Conservation (phyloP, 371 early-diverging fungal genomes). For the Rhizopus arrhizus region DNA sequence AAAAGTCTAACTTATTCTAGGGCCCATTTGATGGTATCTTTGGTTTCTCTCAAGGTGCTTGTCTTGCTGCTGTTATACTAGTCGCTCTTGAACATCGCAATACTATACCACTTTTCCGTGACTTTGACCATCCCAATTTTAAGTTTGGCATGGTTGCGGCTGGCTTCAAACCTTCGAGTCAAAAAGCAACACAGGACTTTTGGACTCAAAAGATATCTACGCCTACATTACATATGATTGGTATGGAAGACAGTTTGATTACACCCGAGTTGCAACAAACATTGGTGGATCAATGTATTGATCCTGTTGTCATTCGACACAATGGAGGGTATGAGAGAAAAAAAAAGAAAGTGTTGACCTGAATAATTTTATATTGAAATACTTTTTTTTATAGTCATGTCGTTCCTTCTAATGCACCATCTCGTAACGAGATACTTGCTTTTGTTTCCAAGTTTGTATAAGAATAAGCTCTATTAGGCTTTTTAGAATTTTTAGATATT, state of each 20-base stretch:
- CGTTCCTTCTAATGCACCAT: slow-evolving; percentile 67
- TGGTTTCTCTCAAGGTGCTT: slow-evolving; percentile 77
- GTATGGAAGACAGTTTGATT: slow-evolving; percentile 59
- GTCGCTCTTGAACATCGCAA: slow-evolving; percentile 46
- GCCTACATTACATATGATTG: slow-evolving; percentile 71
- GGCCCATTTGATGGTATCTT: slow-evolving; percentile 77
- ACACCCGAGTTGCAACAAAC: slow-evolving; percentile 45
- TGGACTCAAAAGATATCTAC: slow-evolving; percentile 50
- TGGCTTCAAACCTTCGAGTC: slow-evolving; percentile 55
- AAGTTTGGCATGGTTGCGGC: slow-evolving; percentile 65
- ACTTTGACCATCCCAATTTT: slow-evolving; percentile 52
- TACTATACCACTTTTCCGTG: slow-evolving; percentile 32
- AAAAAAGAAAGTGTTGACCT: not conserved
- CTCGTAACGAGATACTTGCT: slow-evolving; percentile 57
- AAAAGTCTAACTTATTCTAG: slow-evolving; percentile 14
- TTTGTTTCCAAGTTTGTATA: slow-evolving; percentile 56
- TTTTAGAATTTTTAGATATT: no score
- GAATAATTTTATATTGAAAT: slow-evolving; percentile 4
- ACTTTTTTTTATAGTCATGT: slow-evolving; percentile 53
- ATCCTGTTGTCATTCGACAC: slow-evolving; percentile 43
- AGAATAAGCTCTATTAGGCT: not conserved
- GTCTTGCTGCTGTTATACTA: slow-evolving; percentile 65
- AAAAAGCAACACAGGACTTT: slow-evolving; percentile 39
- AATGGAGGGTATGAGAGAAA: slow-evolving; percentile 52
- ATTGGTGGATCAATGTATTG: slow-evolving; percentile 44